Conservation (phyloP, 345 rosid genomes). For the Linum tenue region DNA sequence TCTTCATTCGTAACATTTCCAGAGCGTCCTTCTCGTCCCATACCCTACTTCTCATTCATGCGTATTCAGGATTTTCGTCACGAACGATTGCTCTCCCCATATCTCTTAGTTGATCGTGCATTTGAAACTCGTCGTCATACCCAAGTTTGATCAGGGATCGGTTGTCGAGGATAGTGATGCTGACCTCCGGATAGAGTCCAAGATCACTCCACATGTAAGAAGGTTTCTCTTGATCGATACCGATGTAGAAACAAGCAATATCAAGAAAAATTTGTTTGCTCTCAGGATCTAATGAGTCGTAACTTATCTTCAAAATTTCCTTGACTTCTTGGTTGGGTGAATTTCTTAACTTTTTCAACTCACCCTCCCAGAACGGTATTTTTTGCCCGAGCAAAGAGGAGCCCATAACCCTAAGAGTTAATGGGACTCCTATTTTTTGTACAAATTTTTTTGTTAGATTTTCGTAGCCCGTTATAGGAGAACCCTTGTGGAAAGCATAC, state of each 20-base stretch:
- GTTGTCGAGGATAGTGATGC: conserved; percentile 31
- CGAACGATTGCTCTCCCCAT: conserved; percentile 63
- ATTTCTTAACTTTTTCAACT: conserved; percentile 19
- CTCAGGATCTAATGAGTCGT: conserved; percentile 35
- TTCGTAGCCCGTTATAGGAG: conserved; percentile 27
- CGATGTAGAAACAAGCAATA: conserved; percentile 54
- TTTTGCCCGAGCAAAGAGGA: conserved; percentile 44
- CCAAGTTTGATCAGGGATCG: conserved; percentile 50
- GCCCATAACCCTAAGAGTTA: conserved; percentile 70
- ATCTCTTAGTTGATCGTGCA: conserved; percentile 73
- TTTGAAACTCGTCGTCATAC: conserved; percentile 29
- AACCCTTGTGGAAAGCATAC: conserved; percentile 47
- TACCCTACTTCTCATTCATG: conserved; percentile 47
- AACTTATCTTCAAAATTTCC: conserved; percentile 43
- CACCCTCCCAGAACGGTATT: conserved; percentile 41
- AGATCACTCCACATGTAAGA: conserved; percentile 48
- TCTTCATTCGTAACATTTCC: conserved; percentile 23
- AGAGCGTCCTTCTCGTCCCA: conserved; percentile 51
- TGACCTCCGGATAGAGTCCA: conserved; percentile 38
- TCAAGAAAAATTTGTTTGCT: conserved; percentile 55
- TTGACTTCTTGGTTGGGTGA: conserved; percentile 21
- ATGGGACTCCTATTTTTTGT: conserved; percentile 42
- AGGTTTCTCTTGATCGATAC: conserved; percentile 28
- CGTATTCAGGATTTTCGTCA: conserved; percentile 16
- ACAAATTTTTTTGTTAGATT: conserved; percentile 35